Base-by-base conservation (phyloP, 345 rosid genomes). In the Carallia brachiata region DNA sequence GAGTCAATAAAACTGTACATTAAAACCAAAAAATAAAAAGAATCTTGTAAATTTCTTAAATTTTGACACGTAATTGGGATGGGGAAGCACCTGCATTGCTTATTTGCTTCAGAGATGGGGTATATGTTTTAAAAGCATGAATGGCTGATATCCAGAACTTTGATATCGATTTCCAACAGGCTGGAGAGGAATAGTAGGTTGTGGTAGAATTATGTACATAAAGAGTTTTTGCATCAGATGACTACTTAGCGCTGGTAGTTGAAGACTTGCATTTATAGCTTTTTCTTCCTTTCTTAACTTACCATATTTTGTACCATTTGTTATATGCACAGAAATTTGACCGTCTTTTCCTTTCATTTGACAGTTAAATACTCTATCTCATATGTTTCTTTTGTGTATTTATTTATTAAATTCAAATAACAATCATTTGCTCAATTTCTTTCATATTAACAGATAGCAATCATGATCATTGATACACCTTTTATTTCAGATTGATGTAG, bases 401-500 rank as follows among this genome's bases (percentile, higher is more conserved):
- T 44, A 10, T 44, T 12, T 44, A 10, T 44, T 44, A 44, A 44
- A 10, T 44, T 44, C 50, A 44, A 44, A 12, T 44, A 44, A 44
- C 47, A 40, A 16, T 44, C 50, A 12, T 40, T 40, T 44, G 50
- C 50, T 44, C 50, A 12, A 44, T 2, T 44, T 44, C 50, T 44
- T 44, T 44, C 5, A 3, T 4, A 44, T 44, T 44, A 16, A 15
- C 50, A 44, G 50, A 44, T 12, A 44, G 50, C 50, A 44, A 12
- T 12, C 57, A 50, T 40, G 40, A 66, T 68, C 57, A 60, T 67
- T 34, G 50, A 23, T 54, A 61, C 55, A 4, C 70, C 70, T 5
- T 73, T 72, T 68, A 55, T 83, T 81, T 80, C 84, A 93, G 98
- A 83, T 87, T 74, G 89, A 86, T 67, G 91, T 84, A 75, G 85